Conservation (phyloP, 75 land plant species). For the Cupressus sempervirens region DNA sequence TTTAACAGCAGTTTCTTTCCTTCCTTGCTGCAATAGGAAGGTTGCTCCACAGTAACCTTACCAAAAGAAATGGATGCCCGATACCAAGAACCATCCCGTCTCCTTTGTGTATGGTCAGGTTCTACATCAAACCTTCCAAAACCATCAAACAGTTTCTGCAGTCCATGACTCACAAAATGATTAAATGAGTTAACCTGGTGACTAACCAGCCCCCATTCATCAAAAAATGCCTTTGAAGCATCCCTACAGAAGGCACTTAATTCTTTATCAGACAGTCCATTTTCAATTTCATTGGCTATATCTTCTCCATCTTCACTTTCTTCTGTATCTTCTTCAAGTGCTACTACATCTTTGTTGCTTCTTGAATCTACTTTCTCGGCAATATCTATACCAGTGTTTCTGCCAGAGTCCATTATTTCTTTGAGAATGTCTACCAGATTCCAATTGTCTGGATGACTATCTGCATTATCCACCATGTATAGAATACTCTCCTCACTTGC, state of each 20-base stretch:
- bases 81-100: constrained; percentile 37
- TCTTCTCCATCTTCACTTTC: neutral
- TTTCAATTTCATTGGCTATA: neutral
- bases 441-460: neutral
- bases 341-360: neutral
- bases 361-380: neutral
- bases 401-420: neutral
- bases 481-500: neutral
- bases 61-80: constrained; percentile 58
- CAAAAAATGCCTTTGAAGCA: constrained; percentile 53
- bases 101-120: constrained; percentile 43
- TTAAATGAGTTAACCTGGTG: constrained; percentile 87
- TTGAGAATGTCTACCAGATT: neutral
- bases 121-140: constrained; percentile 35
- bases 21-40: constrained; percentile 29
- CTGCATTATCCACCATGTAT: neutral
- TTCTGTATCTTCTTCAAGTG: neutral
- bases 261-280: neutral
- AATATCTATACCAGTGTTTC: neutral
- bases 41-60: constrained; percentile 53
- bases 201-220: constrained; percentile 58
- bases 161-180: constrained; percentile 46
- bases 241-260: constrained; percentile 38
- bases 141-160: constrained; percentile 61
- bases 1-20: constrained; percentile 25